These are phyloP conservation scores for Colletotrichum cuscutae DNA, from an alignment of 2,329 filamentous ascomycete species.

Conservation along the genomic window DNA sequence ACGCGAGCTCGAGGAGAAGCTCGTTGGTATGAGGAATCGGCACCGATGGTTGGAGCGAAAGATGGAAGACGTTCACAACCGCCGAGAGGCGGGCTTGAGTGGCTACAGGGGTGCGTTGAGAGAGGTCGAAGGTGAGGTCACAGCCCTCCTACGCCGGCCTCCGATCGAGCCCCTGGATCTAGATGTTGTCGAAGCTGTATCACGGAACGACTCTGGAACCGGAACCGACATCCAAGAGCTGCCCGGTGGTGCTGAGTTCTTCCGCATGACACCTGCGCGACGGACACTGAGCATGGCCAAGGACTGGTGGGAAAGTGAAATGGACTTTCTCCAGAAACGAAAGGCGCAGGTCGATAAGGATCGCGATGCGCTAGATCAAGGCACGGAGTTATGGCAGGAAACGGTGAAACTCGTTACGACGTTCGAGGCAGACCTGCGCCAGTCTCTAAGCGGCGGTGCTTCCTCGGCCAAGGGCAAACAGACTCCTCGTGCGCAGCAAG, in stretches of 20 bases:
- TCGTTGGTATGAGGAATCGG: conserved; percentile 69
- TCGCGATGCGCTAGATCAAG: conserved; percentile 73
- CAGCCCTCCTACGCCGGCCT: conserved; percentile 67
- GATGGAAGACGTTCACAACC: conserved; percentile 72
- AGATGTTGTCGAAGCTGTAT: conserved; percentile 14
- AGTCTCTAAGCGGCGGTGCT: conserved; percentile 57
- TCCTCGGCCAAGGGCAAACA: conserved; percentile 43
- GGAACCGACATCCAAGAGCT: conserved; percentile 46
- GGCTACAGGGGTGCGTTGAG: conserved; percentile 75
- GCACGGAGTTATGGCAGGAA: conserved; percentile 73
- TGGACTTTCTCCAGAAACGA: conserved; percentile 63
- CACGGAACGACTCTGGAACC: neutral
- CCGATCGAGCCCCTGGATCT: conserved; percentile 64
- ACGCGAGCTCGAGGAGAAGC: conserved; percentile 69
- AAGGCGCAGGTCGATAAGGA: conserved; percentile 70
- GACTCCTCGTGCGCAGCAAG: conserved; percentile 45
- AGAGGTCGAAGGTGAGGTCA: conserved; percentile 72
- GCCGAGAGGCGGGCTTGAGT: conserved; percentile 76
- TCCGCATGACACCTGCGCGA: conserved; percentile 70
- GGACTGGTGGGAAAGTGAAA: conserved; percentile 76
- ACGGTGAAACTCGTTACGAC: conserved; percentile 67
- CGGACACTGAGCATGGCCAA: conserved; percentile 77
- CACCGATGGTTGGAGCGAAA: conserved; percentile 68
- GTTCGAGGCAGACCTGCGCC: conserved; percentile 73
- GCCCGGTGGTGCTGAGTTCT: conserved; percentile 57